phyloP scores from a whole-genome alignment of 352 stramenopile genomes.

The Phytophthora fragariae region DNA sequence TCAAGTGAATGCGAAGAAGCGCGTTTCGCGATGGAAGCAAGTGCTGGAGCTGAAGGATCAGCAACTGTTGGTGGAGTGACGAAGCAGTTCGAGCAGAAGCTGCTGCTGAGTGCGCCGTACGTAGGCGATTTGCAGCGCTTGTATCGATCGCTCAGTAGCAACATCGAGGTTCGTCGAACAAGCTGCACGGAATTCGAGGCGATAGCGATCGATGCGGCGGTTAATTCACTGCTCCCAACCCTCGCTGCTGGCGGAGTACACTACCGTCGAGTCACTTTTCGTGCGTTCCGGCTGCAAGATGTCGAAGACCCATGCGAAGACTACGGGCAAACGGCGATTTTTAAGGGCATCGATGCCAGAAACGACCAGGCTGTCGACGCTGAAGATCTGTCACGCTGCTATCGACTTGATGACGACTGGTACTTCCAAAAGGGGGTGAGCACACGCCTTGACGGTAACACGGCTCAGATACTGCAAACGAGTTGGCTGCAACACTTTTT shows the following conservation, averaged over 20 bases:
- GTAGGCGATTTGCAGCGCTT: constrained; percentile 56
- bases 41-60: constrained; percentile 7
- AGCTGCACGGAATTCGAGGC: constrained; percentile 24
- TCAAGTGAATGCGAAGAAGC: constrained; percentile 28
- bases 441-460: constrained; percentile 57
- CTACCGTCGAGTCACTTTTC: constrained; percentile 44
- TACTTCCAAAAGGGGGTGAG: constrained; percentile 44
- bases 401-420: constrained; percentile 50
- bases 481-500: constrained; percentile 60
- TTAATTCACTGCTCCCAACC: constrained; percentile 28
- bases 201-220: constrained; percentile 26
- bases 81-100: constrained; percentile 25
- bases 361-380: neutral
- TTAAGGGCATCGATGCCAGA: constrained; percentile 28
- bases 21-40: constrained; percentile 22
- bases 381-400: constrained; percentile 10
- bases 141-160: constrained; percentile 36
- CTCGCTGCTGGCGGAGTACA: constrained; percentile 7
- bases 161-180: constrained; percentile 31
- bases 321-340: constrained; percentile 64
- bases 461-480: constrained; percentile 54
- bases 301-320: constrained; percentile 55
- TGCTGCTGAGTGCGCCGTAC: constrained; percentile 46
- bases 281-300: constrained; percentile 51
- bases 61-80: neutral